phyloP scores from a whole-genome alignment of 2,329 filamentous ascomycete genomes.

The Trichoderma pleuroti region DNA sequence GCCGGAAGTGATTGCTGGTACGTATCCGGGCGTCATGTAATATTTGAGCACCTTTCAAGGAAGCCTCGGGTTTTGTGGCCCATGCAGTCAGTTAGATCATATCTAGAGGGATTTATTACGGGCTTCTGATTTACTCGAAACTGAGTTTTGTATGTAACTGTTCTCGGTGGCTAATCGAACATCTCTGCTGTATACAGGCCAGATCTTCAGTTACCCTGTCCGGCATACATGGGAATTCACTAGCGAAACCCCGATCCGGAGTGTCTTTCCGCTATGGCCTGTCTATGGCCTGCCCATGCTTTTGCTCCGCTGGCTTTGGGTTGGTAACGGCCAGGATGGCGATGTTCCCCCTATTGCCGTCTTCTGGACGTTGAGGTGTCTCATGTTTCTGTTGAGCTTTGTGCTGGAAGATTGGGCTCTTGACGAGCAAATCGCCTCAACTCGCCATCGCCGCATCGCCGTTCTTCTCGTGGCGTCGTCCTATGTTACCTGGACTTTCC shows the following conservation, averaged over 20 bases:
- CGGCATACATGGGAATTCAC: conserved; percentile 96
- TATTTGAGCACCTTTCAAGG: neutral
- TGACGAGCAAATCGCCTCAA: conserved; percentile 79
- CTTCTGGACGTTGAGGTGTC: conserved; percentile 81
- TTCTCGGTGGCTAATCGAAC: neutral
- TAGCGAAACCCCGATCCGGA: conserved; percentile 80
- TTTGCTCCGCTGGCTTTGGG: conserved; percentile 86
- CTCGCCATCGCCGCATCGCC: conserved; percentile 67
- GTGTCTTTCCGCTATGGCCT: conserved; percentile 94
- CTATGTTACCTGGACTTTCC: conserved; percentile 98
- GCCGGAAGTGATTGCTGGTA: conserved; percentile 94
- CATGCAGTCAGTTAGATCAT: neutral
- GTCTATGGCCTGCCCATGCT: conserved; percentile 93
- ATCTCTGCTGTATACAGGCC: conserved; percentile 52
- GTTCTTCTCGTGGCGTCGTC: conserved; percentile 87
- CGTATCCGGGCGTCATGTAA: conserved; percentile 31
- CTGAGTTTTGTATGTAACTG: neutral
- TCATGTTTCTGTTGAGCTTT: conserved; percentile 95
- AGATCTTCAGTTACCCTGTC: conserved; percentile 89
- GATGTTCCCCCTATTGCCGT: conserved; percentile 79
- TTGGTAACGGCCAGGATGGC: conserved; percentile 72
- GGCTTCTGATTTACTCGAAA: neutral
- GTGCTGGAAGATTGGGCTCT: conserved; percentile 97
- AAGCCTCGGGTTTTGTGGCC: neutral
- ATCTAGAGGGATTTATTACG: neutral